Evolutionary conservation across 2,329 filamentous ascomycete species (phyloP).

Genomic region (Fusarium sp.): DNA sequence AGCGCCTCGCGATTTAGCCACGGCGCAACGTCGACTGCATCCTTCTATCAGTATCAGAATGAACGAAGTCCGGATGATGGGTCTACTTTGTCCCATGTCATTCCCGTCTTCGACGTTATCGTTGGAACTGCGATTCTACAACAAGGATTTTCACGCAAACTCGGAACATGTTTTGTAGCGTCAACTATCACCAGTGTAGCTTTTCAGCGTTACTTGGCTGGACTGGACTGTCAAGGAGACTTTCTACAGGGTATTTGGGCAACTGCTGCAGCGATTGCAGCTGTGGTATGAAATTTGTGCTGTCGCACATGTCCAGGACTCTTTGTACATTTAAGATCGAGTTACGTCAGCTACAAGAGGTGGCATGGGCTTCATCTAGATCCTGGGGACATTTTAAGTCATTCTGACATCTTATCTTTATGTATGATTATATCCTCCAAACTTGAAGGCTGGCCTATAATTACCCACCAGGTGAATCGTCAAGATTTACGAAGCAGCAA

Average conservation of each 20-base stretch:
- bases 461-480: not conserved
- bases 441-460: not conserved
- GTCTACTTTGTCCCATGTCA: not conserved
- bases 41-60: constrained; percentile 24
- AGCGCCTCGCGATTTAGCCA: constrained; percentile 28
- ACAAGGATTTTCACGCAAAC: not conserved
- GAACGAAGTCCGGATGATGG: constrained; percentile 15
- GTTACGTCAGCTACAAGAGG: no score
- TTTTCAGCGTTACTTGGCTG: not conserved
- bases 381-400: no score
- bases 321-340: no score
- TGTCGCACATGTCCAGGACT: fast-evolving
- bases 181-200: constrained; percentile 10
- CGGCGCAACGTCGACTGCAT: constrained; percentile 14
- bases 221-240: not conserved
- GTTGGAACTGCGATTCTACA: constrained; percentile 4
- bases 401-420: no score
- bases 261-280: not conserved
- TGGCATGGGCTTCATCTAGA: no score
- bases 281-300: not conserved
- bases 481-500: not conserved
- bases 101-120: constrained; percentile 22
- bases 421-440: no score
- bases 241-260: constrained; percentile 20
- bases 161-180: constrained; percentile 25